Evolutionary conservation across 2,329 filamentous ascomycete species (phyloP).

Genomic region (Boeremia exigua): DNA sequence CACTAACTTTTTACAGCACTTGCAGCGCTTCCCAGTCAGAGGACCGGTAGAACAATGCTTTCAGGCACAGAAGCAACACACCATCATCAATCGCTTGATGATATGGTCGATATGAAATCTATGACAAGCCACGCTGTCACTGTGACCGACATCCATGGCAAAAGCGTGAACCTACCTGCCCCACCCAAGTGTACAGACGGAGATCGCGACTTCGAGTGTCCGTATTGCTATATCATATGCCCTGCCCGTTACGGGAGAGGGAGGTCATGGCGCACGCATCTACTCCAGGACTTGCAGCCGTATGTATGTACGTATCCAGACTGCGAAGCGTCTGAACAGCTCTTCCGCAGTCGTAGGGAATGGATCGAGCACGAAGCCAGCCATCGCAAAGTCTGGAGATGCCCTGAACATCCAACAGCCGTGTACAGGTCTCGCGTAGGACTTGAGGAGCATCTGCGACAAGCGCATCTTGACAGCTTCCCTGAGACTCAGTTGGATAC

Average conservation of each 20-base stretch:
- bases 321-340: conserved; percentile 32
- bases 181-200: conserved; percentile 41
- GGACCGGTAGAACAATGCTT: conserved; percentile 41
- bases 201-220: conserved; percentile 48
- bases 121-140: conserved; percentile 48
- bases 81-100: conserved; percentile 46
- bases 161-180: conserved; percentile 41
- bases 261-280: conserved; percentile 44
- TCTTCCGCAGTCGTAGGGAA: conserved; percentile 47
- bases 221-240: conserved; percentile 49
- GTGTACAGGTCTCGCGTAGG: conserved; percentile 33
- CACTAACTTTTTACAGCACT: conserved; percentile 4
- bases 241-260: conserved; percentile 44
- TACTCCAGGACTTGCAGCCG: conserved; percentile 47
- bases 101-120: conserved; percentile 44
- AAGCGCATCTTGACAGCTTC: conserved; percentile 38
- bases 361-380: conserved; percentile 48
- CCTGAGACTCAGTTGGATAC: conserved; percentile 35
- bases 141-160: conserved; percentile 42
- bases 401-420: conserved; percentile 41
- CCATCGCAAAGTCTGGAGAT: conserved; percentile 47
- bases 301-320: conserved; percentile 46
- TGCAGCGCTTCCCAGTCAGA: conserved; percentile 38
- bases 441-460: conserved; percentile 40
- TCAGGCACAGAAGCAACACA: conserved; percentile 48